Percentiles rank a stretch among this genome's conserved stretches.
Evolutionary conservation across 495 filamentous ascomycete species (phyloP).

Genomic region (Neurospora hispaniola): DNA sequence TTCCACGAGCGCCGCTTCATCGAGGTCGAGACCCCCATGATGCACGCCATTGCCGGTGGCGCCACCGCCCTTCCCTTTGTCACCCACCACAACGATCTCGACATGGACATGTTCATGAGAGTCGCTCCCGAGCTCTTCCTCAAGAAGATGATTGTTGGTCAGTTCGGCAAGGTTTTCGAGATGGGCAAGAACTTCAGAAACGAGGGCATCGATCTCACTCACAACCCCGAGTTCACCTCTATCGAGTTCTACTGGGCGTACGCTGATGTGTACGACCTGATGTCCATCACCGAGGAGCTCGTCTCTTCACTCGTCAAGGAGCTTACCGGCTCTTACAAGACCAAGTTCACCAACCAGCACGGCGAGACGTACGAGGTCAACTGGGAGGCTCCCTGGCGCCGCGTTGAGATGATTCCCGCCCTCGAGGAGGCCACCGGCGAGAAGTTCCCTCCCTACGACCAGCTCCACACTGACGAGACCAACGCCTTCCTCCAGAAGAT

Average conservation of each 20-base stretch:
- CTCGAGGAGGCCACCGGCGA: constrained; percentile 83
- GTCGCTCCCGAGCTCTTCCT: constrained; percentile 92
- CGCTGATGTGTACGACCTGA: constrained; percentile 84
- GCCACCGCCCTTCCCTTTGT: constrained; percentile 93
- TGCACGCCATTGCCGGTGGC: constrained; percentile 91
- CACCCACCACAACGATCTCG: constrained; percentile 87
- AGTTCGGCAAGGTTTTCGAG: constrained; percentile 77
- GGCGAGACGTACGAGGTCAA: constrained; percentile 84
- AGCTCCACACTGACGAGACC: constrained; percentile 82
- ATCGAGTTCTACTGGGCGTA: constrained; percentile 92
- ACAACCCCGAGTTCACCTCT: constrained; percentile 97
- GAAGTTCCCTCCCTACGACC: constrained; percentile 80
- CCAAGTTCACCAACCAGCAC: constrained; percentile 66
- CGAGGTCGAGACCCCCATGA: constrained; percentile 97
- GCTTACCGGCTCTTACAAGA: constrained; percentile 74
- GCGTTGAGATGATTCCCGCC: constrained; percentile 93
- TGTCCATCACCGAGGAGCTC: constrained; percentile 89
- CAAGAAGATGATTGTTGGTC: constrained; percentile 83
- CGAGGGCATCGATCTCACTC: constrained; percentile 85
- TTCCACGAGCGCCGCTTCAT: constrained; percentile 78
- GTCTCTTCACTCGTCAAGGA: constrained; percentile 86
- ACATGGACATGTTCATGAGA: constrained; percentile 85
- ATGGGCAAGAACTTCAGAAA: constrained; percentile 91
- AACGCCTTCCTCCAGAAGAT: constrained; percentile 76
- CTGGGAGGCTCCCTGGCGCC: constrained; percentile 90